phyloP scores from a whole-genome alignment of 2,329 filamentous ascomycete genomes.

The Verticillium alfalfae region DNA sequence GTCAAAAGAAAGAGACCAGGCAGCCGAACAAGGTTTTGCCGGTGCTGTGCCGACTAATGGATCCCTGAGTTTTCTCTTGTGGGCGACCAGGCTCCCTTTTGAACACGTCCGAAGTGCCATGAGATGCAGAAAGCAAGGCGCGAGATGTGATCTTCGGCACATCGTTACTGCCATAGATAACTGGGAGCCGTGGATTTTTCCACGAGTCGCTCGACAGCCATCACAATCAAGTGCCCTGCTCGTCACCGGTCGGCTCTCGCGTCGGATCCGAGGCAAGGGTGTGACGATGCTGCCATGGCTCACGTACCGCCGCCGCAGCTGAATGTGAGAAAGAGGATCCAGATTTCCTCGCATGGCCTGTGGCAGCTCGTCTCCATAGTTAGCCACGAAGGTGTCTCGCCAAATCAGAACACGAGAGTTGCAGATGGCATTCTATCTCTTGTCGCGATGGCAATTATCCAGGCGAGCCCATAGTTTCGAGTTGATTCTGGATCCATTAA shows the following conservation, averaged over 20 bases:
- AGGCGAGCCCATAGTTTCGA: not conserved
- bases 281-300: not conserved
- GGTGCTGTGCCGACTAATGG: not conserved
- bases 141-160: not conserved
- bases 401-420: not conserved
- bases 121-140: not conserved
- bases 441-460: not conserved
- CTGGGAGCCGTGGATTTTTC: not conserved
- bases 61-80: not conserved
- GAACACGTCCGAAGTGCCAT: not conserved
- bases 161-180: not conserved
- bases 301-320: not conserved
- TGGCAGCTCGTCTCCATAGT: not conserved
- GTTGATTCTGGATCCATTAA: not conserved
- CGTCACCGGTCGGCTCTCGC: not conserved
- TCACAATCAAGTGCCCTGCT: not conserved
- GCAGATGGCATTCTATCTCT: not conserved
- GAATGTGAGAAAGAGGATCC: not conserved
- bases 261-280: not conserved
- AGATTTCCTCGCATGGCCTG: not conserved
- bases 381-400: not conserved
- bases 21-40: not conserved
- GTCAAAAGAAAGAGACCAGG: not conserved
- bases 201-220: not conserved
- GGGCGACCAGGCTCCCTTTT: not conserved